Evolutionary conservation across 306 rosid species (phyloP).

Genomic region (Cucurbita pepo): DNA sequence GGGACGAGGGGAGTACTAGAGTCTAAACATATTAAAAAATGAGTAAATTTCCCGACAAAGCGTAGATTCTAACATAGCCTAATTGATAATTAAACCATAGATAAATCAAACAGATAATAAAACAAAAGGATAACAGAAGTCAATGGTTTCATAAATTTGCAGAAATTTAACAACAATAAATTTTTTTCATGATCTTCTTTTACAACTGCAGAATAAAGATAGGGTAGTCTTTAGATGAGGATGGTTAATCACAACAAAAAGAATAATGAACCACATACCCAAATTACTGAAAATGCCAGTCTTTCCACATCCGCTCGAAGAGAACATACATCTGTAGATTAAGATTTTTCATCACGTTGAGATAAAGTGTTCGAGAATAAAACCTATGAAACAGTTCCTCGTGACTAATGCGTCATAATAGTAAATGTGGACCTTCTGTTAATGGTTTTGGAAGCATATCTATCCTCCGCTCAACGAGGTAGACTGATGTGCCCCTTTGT

Average conservation of each 20-base stretch:
- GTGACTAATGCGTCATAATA: background rate
- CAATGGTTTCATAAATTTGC: background rate
- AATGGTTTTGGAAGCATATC: constrained; percentile 99
- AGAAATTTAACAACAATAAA: background rate
- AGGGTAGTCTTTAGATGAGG: no score
- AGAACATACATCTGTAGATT: constrained; percentile 75
- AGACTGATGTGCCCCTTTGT: constrained; percentile 94
- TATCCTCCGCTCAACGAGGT: constrained; percentile 91
- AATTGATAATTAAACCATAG: background rate
- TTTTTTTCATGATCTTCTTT: background rate
- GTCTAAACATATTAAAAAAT: background rate
- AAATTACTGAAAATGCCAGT: constrained; percentile 87
- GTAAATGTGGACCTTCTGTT: constrained; percentile 53
- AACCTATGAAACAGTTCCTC: background rate
- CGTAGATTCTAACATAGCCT: background rate
- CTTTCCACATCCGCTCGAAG: constrained; percentile 98
- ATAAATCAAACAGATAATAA: background rate
- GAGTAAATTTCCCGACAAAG: background rate
- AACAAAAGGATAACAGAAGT: background rate
- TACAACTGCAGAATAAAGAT: background rate
- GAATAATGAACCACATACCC: constrained; percentile 39
- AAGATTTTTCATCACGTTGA: constrained; percentile 2
- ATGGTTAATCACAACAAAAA: background rate
- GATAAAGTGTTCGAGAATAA: constrained; percentile 4
- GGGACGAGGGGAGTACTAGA: background rate